Evolutionary conservation across 495 filamentous ascomycete species (phyloP).

Genomic region (Hypoxylon cercidicola): DNA sequence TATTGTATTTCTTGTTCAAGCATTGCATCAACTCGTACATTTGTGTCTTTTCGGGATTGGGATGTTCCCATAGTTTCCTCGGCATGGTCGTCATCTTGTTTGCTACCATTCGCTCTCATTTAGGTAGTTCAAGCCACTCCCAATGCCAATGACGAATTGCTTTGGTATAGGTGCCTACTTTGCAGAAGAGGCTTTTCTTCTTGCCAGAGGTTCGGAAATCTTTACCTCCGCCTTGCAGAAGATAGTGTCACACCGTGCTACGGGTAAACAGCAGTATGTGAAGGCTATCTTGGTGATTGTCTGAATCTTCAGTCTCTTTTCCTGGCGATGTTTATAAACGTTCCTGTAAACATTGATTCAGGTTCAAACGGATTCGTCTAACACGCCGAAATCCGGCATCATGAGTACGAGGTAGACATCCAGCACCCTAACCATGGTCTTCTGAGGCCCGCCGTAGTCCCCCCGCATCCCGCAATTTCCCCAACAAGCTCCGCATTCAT

Average conservation of each 20-base stretch:
- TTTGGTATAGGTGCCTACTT: too few relatives aligned
- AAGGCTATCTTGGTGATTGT: too few relatives aligned
- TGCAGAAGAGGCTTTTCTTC: too few relatives aligned
- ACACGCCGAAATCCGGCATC: too few relatives aligned
- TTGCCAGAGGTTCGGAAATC: neutral
- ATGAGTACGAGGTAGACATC: too few relatives aligned
- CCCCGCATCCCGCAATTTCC: conserved; percentile 36
- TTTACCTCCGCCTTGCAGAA: neutral
- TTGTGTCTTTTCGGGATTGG: conserved; percentile 60
- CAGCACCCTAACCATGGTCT: too few relatives aligned
- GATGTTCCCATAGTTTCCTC: conserved; percentile 68
- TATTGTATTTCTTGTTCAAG: conserved; percentile 55
- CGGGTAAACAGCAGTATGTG: too few relatives aligned
- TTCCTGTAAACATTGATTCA: too few relatives aligned
- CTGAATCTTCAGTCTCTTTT: too few relatives aligned
- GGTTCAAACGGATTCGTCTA: too few relatives aligned
- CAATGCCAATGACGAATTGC: neutral
- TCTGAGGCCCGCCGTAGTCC: neutral
- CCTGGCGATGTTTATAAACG: too few relatives aligned
- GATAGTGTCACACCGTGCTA: too few relatives aligned
- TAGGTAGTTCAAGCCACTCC: neutral
- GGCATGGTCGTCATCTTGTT: conserved; percentile 45
- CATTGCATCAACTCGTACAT: conserved; percentile 63
- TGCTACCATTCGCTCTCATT: neutral
- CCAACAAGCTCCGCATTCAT: conserved; percentile 37